phyloP scores from a whole-genome alignment of 2,329 filamentous ascomycete genomes.

The Zasmidium citrigriseum region DNA sequence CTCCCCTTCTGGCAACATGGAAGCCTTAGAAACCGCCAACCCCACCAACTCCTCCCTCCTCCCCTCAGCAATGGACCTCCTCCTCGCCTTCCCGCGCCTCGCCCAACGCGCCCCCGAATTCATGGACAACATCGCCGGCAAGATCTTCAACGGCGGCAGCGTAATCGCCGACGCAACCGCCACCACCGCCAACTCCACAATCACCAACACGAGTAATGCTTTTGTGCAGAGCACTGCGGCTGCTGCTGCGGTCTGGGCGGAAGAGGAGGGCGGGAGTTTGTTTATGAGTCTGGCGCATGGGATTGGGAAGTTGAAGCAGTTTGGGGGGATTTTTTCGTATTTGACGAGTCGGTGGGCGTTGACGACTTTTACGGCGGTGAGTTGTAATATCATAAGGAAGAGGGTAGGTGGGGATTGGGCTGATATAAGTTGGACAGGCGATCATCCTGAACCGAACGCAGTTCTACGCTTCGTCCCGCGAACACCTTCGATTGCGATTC shows the following conservation, averaged over 20 bases:
- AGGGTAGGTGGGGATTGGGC: not conserved
- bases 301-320: slow-evolving; percentile 52
- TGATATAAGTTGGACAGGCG: slow-evolving; percentile 52
- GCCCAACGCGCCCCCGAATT: slow-evolving; percentile 66
- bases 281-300: slow-evolving; percentile 29
- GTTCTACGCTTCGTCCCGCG: slow-evolving; percentile 87
- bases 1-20: no score
- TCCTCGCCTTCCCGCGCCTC: slow-evolving; percentile 69
- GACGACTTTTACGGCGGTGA: slow-evolving; percentile 75
- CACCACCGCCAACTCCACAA: slow-evolving; percentile 40
- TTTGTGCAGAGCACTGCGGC: slow-evolving; percentile 49
- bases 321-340: slow-evolving; percentile 88
- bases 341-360: slow-evolving; percentile 90
- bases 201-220: slow-evolving; percentile 39
- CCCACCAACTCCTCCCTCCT: slow-evolving; percentile 20
- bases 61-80: slow-evolving; percentile 67
- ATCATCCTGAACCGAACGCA: slow-evolving; percentile 87
- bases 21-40: not conserved
- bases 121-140: slow-evolving; percentile 55
- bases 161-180: slow-evolving; percentile 61
- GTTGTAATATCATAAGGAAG: slow-evolving; percentile 22
- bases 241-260: no score
- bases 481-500: slow-evolving; percentile 76
- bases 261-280: slow-evolving; percentile 26
- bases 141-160: slow-evolving; percentile 57